These are phyloP conservation scores for Pichia nanzhaoensis DNA, from an alignment of 805 yeast species.

Conservation along the genomic window DNA sequence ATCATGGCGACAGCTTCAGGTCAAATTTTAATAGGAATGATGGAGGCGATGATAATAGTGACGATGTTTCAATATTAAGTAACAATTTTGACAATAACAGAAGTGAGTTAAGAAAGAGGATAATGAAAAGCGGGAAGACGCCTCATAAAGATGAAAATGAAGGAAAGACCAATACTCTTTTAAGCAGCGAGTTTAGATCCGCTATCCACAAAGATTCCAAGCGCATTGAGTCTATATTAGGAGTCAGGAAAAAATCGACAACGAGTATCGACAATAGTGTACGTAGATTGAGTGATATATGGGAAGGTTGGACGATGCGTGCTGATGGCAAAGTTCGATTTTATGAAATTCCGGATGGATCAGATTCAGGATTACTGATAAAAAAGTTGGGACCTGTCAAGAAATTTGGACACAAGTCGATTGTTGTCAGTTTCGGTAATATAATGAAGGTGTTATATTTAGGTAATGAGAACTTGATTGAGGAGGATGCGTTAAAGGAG, in stretches of 20 bases:
- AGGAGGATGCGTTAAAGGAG: conserved; percentile 46
- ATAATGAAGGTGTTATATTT: conserved; percentile 63
- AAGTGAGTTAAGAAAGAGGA: conserved; percentile 12
- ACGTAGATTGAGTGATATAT: conserved; percentile 35
- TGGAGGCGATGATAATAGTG: too few relatives aligned
- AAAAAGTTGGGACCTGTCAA: conserved; percentile 55
- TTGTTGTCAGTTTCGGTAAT: conserved; percentile 70
- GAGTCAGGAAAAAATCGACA: too few relatives aligned
- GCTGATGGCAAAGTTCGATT: conserved; percentile 56
- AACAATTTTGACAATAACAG: not conserved
- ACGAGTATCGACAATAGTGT: not conserved
- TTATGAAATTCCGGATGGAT: conserved; percentile 50
- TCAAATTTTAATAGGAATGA: too few relatives aligned
- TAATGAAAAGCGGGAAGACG: not conserved
- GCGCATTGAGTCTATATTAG: too few relatives aligned
- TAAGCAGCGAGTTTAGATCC: too few relatives aligned
- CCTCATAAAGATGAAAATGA: not conserved
- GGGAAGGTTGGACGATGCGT: conserved; percentile 81
- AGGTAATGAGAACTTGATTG: conserved; percentile 68
- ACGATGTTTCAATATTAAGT: too few relatives aligned
- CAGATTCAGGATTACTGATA: conserved; percentile 40
- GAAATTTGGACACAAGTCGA: conserved; percentile 71
- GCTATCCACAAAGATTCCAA: too few relatives aligned
- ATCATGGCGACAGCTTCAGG: not conserved
- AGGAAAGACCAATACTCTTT: too few relatives aligned